Evolutionary conservation across 116 monocot genomes (phyloP), one percentile per base, ranked within the genome.

Genomic region (Dioscorea cayenensis): DNA sequence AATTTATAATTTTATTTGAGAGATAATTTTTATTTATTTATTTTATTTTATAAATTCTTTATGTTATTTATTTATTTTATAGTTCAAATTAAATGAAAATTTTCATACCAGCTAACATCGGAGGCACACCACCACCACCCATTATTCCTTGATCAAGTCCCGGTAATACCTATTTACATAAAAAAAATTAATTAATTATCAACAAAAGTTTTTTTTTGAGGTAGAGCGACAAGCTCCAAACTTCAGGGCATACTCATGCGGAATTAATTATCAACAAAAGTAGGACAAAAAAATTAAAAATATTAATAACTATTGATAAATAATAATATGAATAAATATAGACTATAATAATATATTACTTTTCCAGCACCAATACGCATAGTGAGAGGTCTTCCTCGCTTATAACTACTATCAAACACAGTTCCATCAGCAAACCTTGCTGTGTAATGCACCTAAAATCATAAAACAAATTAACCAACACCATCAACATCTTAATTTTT

Each of bases 381-480:
- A 22, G 92, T 95, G 25, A 92, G 82, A 51, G 95, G 92, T 59
- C 95, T 85, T 16, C 85, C 92, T 69, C 92, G 87, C 82, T 95
- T 95, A 75, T 95, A 92, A 66, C 84, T 95, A 69, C 92, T 89
- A 73, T 95, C 92, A 80, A 92, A 95, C 51, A 95, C 89, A 6
- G 72, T 95, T 18, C 95, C 92, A 84, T 95, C 92, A 32, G 81
- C 85, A 77, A 95, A 95, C 77, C 95, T 86, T 67, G 89, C 95
- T 51, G 95, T 92, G 64, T 92, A 95, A 51, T 92, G 95, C n/a
- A 95, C 75, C 95, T 95, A 81, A 36, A 59, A 60, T 58, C 16
- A 25, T 8, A 58, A 50, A 51, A 43, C 1, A 28, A 16, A 60
- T 55, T 3, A 36, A 35, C 22, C 36, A 36, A 68, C 19, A 65